Evolutionary conservation across 164 flowering plant genomes (phyloP), one percentile per base, ranked within the genome.

Genomic region (Taxillus chinensis): DNA sequence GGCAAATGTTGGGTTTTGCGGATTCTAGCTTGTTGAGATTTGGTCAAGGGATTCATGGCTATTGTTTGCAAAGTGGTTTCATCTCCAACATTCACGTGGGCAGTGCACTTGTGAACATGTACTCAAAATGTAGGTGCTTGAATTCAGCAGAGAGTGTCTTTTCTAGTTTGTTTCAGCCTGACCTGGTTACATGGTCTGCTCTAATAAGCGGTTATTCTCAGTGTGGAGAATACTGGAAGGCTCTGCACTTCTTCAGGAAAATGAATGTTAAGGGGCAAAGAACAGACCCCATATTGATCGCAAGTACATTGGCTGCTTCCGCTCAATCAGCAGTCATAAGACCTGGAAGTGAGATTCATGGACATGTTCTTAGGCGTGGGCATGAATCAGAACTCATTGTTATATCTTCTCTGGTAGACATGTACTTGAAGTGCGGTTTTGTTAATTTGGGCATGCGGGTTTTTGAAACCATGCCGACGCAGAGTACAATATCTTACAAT

Each of bases 151-250:
- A 63, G 51, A 59, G 59, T 65, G 80, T 82, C 52, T 92, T 92
- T 62, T 55, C 63, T 15, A 66, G 65, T 61, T 60, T 86, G 42
- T 27, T 48, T 41, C 42, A 73, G 57, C 92, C 83, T 62, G 95
- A 91, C 83, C 69, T 85, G 55, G 86, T 91, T 57, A 67, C 83
- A 17, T 89, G 90, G 90, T 84, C 95, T 50, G 65, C 96, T 65
- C 64, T 92, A 68, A 78, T 89, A 68, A 70, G 86, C 42, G 98
- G 92, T 1, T 80, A 75, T 69, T 73, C 82, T 42, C 82, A 79
- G 16, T 71, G 71, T 48, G 86, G 89, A 17, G 77, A 89, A 0
- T 45, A 61, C 50, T 69, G 64, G 43, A 74, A 70, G 50, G 86
- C 88, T 2, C 38, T 83, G 53, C 5, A 41, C 4, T 66, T 76